Base-by-base conservation (phyloP, 78 protist species). In the Dictyostelium citrinum region DNA sequence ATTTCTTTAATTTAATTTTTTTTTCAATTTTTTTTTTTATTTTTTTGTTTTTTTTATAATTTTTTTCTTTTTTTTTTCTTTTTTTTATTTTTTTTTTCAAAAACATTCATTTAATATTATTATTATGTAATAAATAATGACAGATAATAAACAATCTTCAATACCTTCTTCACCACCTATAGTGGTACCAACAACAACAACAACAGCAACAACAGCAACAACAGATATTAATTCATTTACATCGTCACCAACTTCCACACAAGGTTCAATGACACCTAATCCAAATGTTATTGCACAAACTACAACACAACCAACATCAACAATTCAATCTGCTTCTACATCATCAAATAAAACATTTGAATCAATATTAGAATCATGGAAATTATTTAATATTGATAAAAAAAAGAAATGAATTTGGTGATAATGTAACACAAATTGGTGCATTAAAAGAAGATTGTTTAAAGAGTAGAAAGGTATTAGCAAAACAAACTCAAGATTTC, bases 401-500 rank as follows among this genome's bases (percentile, higher is more conserved):
- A 88, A 88, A 35, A 88, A 88, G 80, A 46, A n/a, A 17, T 29
- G 84, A 76, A 22, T 46, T 88, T 75, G 85, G 83, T 20, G 78
- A 71, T 39, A 77, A 61, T 67, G 78, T 88, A 8, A 24, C 84
- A 51, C 85, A 88, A 60, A 88, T 88, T 49, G 93, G 84, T 6
- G 41, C 80, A 11, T 31, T 67, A 8, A 88, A 88, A 78, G 93
- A 88, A 17, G 93, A 88, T 22, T 88, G 95, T 71, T 51, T 82
- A 43, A 82, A 82, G 49, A 58, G 81, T 49, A 74, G 95, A 81
- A 90, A 90, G 31, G 84, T 77, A 33, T 77, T 90, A 27, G 95
- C 95, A 11, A 83, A 90, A 78, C 86, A 80, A 46, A 90, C 95
- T 16, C 95, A 90, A 49, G 91, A 83, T 17, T 93, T 91, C 55